phyloP scores from a whole-genome alignment of 2,329 filamentous ascomycete genomes.

The Pleurostoma richardsiae region DNA sequence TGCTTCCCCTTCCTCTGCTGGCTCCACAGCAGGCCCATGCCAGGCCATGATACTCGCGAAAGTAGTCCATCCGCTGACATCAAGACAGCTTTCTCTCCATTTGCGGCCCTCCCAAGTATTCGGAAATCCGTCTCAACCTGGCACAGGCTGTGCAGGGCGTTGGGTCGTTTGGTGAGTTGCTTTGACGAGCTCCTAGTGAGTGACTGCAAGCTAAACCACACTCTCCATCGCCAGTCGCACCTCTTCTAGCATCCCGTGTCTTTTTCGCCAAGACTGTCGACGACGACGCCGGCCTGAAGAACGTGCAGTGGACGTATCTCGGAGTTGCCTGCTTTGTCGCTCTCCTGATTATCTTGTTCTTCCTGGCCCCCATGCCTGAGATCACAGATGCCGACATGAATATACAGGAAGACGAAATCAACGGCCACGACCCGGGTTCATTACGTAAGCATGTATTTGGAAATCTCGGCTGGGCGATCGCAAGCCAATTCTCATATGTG shows the following conservation, averaged over 20 bases:
- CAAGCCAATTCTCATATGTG: constrained; percentile 59
- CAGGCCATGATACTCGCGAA: not conserved
- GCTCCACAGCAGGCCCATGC: not conserved
- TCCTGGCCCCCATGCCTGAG: constrained; percentile 42
- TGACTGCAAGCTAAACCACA: too few species aligned
- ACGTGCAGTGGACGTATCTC: constrained; percentile 61
- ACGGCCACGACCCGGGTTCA: constrained; percentile 38
- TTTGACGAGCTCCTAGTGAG: not conserved
- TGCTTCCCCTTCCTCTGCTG: not conserved
- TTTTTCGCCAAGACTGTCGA: constrained; percentile 51
- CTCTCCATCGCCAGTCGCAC: constrained; percentile 31
- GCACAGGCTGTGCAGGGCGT: constrained; percentile 55
- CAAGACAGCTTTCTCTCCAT: constrained; percentile 31
- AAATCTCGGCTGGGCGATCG: constrained; percentile 55
- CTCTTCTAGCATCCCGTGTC: constrained; percentile 53
- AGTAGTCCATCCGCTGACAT: not conserved
- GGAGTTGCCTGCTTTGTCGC: constrained; percentile 57
- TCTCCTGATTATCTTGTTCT: constrained; percentile 52
- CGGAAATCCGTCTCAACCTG: constrained; percentile 53
- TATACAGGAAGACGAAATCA: constrained; percentile 39
- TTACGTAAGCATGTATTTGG: constrained; percentile 47
- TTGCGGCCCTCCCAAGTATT: constrained; percentile 54
- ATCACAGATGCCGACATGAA: constrained; percentile 55
- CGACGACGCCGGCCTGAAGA: constrained; percentile 43
- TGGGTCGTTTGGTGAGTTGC: constrained; percentile 37